phyloP scores from a whole-genome alignment of 148 eudicot species.

The Fagopyrum esculentum region DNA sequence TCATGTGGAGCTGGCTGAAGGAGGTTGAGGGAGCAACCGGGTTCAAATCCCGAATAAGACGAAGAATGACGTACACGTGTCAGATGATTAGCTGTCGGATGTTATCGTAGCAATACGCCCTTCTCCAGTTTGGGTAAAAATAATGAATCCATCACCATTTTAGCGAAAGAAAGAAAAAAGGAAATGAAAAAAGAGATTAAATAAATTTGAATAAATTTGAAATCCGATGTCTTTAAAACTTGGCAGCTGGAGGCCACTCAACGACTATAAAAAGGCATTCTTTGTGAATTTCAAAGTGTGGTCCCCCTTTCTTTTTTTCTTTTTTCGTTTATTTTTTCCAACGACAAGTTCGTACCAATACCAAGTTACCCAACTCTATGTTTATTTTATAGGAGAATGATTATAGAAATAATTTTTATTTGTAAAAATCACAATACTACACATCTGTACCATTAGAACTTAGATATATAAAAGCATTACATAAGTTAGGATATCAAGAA shows the following conservation, averaged over 20 bases:
- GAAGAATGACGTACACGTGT: constrained; percentile 41
- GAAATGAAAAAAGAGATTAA: neutral
- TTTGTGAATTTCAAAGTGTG: neutral
- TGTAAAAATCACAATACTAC: too few relatives aligned
- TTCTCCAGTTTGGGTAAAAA: neutral
- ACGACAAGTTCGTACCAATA: too few relatives aligned
- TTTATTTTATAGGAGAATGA: too few relatives aligned
- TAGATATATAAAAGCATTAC: too few relatives aligned
- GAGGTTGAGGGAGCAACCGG: neutral
- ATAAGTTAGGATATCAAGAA: too few relatives aligned
- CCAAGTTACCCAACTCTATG: too few relatives aligned
- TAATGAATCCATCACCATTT: neutral
- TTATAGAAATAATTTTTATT: too few relatives aligned
- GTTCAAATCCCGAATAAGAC: constrained; percentile 14
- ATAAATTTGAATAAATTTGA: constrained; percentile 40
- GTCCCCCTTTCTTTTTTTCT: neutral
- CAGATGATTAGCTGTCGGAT: constrained; percentile 42
- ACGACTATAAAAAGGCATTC: neutral
- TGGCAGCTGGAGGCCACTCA: neutral
- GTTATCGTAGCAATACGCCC: constrained; percentile 35
- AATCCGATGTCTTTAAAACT: constrained; percentile 29
- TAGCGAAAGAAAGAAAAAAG: neutral
- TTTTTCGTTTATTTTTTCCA: too few relatives aligned
- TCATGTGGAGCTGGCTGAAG: neutral
- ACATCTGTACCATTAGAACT: too few relatives aligned